Evolutionary conservation across 192 early-diverging fungal genomes (phyloP), one percentile per base, ranked within the genome.

Genomic region (Backusella westeae): DNA sequence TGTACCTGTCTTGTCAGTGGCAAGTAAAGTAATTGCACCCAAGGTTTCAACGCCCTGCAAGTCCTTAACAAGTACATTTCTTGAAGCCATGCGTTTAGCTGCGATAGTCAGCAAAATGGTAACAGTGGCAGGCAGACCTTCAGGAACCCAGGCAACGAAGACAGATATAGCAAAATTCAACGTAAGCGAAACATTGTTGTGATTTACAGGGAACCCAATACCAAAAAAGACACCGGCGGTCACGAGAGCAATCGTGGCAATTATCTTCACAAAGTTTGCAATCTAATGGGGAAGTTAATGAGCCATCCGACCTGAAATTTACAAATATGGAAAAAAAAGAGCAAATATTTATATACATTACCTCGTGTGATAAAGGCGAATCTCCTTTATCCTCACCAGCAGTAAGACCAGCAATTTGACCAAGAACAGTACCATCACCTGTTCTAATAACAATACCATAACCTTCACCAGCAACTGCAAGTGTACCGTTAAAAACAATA

Each of bases 1-100:
- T 65, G 97, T 99, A 71, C 97, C 97, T 14, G 97, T 98, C 82
- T 99, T 99, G 85, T 99, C 97, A 4, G 96, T 99, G 29, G 97
- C 97, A 42, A 99, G 89, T 23, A 98, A 85, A 38, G 97, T 99
- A 74, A 99, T 96, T 10, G 96, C 97, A 67, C 97, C 97, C 32
- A 99, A 89, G 15, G 97, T 99, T 80, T 99, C 97, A 15, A 99
- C 97, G 80, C 95, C 96, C 76, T 95, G 93, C 46, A 99, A 85
- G 78, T 98, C 95, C 81, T 99, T 99, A 79, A 99, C 97, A 36
- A 99, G 86, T 35, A 98, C 96, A 73, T 97, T 94, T 76, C 92
- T 84, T 12, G 82, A 36, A 0, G 96, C 94, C 96, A 99, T 97
- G 69, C 95, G 91, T 85, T 98, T 96, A 73, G 97, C 97, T 42